A percentile compares a stretch with the other conserved stretches of the same genome.
Evolutionary conservation across 805 yeast genomes (phyloP).

Genomic region (Teunomyces kruisii): DNA sequence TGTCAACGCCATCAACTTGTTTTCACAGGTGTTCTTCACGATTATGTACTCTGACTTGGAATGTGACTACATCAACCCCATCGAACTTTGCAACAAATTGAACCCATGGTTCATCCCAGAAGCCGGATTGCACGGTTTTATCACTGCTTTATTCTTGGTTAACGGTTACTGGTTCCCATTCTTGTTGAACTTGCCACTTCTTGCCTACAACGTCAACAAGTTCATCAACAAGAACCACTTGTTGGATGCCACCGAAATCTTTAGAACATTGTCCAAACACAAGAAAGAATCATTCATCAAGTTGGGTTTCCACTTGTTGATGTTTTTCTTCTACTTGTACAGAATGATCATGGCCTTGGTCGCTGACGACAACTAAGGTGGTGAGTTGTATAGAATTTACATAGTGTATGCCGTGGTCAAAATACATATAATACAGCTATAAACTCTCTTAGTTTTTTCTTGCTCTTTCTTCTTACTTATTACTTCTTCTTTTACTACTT

Average conservation of each 20-base stretch:
- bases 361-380: slow-evolving; percentile 47
- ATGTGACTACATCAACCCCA: slow-evolving; percentile 95
- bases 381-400: slow-evolving; percentile 1
- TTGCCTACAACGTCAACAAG: slow-evolving; percentile 81
- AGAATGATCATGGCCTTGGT: slow-evolving; percentile 94
- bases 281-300: slow-evolving; percentile 90
- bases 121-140: slow-evolving; percentile 74
- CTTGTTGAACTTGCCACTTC: slow-evolving; percentile 76
- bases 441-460: background rate
- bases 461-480: no score
- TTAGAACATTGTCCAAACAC: slow-evolving; percentile 88
- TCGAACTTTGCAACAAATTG: slow-evolving; percentile 90
- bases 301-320: slow-evolving; percentile 82
- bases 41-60: slow-evolving; percentile 94
- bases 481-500: background rate
- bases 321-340: slow-evolving; percentile 95
- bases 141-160: slow-evolving; percentile 69
- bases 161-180: slow-evolving; percentile 93
- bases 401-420: background rate
- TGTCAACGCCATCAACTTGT: slow-evolving; percentile 82
- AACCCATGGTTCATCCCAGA: slow-evolving; percentile 90
- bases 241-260: slow-evolving; percentile 96
- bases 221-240: slow-evolving; percentile 76
- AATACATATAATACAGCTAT: slow-evolving; percentile 3
- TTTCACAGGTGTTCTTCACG: slow-evolving; percentile 91